A percentile compares a stretch with the other conserved stretches of the same genome.
phyloP scores from a whole-genome alignment of 371 early-diverging fungal genomes.

The Dinochytrium kinnereticum region DNA sequence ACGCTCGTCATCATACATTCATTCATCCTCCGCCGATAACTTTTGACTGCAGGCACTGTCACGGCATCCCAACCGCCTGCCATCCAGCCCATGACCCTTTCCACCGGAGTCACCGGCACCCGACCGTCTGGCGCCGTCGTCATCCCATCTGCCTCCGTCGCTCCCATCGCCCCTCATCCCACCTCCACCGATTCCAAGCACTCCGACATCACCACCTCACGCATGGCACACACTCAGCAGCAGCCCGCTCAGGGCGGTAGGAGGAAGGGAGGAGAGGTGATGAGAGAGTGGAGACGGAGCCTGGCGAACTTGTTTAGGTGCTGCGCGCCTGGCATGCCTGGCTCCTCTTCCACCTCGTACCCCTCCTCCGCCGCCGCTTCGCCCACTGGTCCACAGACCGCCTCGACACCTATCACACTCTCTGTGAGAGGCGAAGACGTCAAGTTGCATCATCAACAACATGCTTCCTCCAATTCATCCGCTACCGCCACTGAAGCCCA shows the following conservation, averaged over 20 bases:
- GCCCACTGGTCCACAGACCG: not conserved
- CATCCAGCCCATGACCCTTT: not conserved
- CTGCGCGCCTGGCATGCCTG: not conserved
- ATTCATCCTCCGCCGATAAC: not conserved
- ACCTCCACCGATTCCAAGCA: not conserved
- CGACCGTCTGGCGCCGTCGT: not conserved
- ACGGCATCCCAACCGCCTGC: not conserved
- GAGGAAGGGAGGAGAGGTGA: not conserved
- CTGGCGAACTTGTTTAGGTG: not conserved
- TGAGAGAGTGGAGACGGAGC: not conserved
- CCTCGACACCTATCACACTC: not conserved
- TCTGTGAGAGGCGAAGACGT: not conserved
- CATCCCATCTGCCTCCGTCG: not conserved
- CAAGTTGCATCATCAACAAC: not conserved
- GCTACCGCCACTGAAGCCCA: not conserved
- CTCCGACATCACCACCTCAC: not conserved
- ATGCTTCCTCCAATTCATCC: not conserved
- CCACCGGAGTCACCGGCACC: not conserved
- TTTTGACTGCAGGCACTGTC: not conserved
- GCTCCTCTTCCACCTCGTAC: not conserved
- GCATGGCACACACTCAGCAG: not conserved
- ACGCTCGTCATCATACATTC: no score
- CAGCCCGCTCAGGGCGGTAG: not conserved
- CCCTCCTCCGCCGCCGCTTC: not conserved
- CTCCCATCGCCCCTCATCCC: not conserved